Percentiles rank a stretch among this genome's conserved stretches.
Evolutionary conservation across 345 rosid genomes (phyloP).

Genomic region (Iberis pinnata): DNA sequence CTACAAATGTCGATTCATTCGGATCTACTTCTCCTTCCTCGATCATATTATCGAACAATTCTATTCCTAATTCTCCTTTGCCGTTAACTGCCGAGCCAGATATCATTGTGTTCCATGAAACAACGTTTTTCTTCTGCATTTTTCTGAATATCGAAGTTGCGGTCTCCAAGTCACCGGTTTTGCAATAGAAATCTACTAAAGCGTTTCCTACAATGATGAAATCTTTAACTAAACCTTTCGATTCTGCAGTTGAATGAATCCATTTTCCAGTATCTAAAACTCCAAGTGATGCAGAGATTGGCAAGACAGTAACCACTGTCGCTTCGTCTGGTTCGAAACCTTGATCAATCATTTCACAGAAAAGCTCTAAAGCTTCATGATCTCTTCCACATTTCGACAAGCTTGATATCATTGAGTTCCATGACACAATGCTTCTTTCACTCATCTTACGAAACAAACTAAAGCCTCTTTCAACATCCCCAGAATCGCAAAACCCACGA

Average conservation of each 20-base stretch:
- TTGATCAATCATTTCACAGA: conserved; percentile 51
- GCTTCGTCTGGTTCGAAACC: conserved; percentile 58
- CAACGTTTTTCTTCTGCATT: conserved; percentile 44
- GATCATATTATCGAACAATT: conserved; percentile 50
- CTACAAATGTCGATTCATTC: conserved; percentile 46
- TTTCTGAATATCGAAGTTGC: conserved; percentile 37
- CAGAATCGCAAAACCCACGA: conserved; percentile 51
- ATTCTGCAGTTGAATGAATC: conserved; percentile 48
- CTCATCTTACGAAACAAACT: conserved; percentile 46
- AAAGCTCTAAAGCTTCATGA: conserved; percentile 50
- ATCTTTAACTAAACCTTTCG: conserved; percentile 33
- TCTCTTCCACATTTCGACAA: conserved; percentile 51
- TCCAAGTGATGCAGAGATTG: conserved; percentile 55
- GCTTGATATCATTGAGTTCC: conserved; percentile 63
- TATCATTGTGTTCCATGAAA: conserved; percentile 67
- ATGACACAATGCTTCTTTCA: conserved; percentile 46
- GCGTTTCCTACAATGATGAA: conserved; percentile 54
- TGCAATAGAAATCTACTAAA: conserved; percentile 52
- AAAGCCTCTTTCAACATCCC: conserved; percentile 47
- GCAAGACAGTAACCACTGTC: conserved; percentile 51
- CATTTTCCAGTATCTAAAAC: conserved; percentile 42
- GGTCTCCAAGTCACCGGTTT: conserved; percentile 48
- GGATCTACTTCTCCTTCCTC: conserved; percentile 34
- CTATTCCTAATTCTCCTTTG: conserved; percentile 45
- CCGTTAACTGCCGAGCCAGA: conserved; percentile 59